A percentile compares a stretch with the other conserved stretches of the same genome.
Conservation (phyloP, 2,329 filamentous ascomycete genomes). For the Neonectria neomacrospora region DNA sequence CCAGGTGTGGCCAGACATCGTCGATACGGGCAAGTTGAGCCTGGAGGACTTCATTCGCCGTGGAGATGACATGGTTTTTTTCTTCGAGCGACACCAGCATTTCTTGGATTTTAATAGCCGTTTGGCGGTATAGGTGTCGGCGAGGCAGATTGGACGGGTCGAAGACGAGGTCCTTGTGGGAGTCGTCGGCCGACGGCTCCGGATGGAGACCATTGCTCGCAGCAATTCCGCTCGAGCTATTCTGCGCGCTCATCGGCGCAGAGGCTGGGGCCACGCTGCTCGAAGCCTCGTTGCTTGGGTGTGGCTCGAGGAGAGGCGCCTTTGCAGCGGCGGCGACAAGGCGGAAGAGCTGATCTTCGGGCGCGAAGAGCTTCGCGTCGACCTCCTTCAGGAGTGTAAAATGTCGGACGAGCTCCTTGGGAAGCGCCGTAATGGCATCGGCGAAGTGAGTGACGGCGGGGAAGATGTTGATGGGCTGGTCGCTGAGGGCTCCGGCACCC, state of each 20-base stretch:
- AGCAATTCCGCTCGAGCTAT: constrained; percentile 57
- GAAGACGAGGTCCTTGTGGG: constrained; percentile 58
- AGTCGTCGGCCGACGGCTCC: constrained; percentile 56
- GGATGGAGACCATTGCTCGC: constrained; percentile 51
- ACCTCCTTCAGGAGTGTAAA: constrained; percentile 97
- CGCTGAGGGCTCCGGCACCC: constrained; percentile 56
- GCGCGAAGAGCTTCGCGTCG: constrained; percentile 92
- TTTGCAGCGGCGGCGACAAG: constrained; percentile 74
- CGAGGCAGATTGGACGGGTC: constrained; percentile 70
- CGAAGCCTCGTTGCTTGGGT: constrained; percentile 57
- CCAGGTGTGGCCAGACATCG: constrained; percentile 86
- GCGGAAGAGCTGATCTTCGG: constrained; percentile 83
- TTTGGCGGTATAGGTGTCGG: constrained; percentile 80
- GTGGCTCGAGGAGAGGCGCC: constrained; percentile 59
- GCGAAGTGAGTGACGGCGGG: constrained; percentile 81
- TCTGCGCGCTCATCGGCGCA: constrained; percentile 61
- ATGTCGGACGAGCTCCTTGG: constrained; percentile 94
- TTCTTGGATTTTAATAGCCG: constrained; percentile 81
- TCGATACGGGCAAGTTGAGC: constrained; percentile 88
- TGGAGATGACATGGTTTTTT: constrained; percentile 96
- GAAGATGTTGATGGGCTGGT: constrained; percentile 74
- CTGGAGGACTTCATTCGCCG: constrained; percentile 88
- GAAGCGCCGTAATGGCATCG: constrained; percentile 90
- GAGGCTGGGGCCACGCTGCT: constrained; percentile 56
- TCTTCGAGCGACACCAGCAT: constrained; percentile 94